Conservation (phyloP, 2,329 filamentous ascomycete species). For the Colletotrichum graminicola region DNA sequence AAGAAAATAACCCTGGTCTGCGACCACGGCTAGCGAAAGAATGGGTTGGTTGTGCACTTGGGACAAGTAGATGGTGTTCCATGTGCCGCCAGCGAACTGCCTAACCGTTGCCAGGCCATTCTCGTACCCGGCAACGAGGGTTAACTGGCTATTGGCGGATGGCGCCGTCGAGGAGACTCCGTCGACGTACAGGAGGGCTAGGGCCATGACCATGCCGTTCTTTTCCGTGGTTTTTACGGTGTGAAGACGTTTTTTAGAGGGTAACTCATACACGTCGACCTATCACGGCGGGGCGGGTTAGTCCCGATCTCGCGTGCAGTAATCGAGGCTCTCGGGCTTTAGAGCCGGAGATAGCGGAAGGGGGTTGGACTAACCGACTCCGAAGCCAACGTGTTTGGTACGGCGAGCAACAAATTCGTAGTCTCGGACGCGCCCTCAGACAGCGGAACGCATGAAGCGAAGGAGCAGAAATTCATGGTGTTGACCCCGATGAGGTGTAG, state of each 20-base stretch:
- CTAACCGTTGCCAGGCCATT: conserved; percentile 81
- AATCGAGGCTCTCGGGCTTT: conserved; percentile 12
- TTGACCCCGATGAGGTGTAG: conserved; percentile 87
- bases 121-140: conserved; percentile 85
- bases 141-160: conserved; percentile 54
- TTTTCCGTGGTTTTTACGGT: conserved; percentile 63
- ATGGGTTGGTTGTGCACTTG: conserved; percentile 84
- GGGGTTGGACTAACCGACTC: conserved; percentile 68
- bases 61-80: conserved; percentile 70
- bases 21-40: conserved; percentile 75
- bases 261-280: conserved; percentile 88
- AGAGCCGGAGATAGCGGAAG: conserved; percentile 25
- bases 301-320: conserved; percentile 18
- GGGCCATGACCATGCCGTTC: conserved; percentile 90
- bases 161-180: conserved; percentile 44
- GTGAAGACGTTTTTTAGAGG: conserved; percentile 77
- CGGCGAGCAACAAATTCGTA: conserved; percentile 72
- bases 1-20: conserved; percentile 70
- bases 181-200: conserved; percentile 69
- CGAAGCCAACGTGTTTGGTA: conserved; percentile 81
- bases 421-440: conserved; percentile 9
- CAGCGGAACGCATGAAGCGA: conserved; percentile 68
- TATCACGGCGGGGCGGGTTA: conserved; percentile 46
- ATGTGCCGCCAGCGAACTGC: conserved; percentile 60
- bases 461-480: conserved; percentile 94